Evolutionary conservation across 2,329 filamentous ascomycete genomes (phyloP).

Genomic region (Aspergillus sp.): DNA sequence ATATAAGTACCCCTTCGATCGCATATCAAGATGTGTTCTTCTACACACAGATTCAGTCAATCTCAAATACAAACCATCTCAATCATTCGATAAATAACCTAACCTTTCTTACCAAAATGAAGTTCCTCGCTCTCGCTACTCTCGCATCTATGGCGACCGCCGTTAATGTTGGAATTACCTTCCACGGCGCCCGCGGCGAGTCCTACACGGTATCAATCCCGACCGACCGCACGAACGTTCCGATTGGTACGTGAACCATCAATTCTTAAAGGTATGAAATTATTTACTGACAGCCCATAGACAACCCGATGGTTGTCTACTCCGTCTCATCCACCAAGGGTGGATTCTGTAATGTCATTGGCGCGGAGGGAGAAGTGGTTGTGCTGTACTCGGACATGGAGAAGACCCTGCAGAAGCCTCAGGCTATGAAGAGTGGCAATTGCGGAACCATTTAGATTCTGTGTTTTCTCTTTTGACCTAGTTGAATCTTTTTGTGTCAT

Average conservation of each 20-base stretch:
- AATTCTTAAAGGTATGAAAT: background rate
- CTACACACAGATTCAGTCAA: background rate
- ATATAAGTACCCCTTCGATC: background rate
- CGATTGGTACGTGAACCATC: slow-evolving; percentile 3
- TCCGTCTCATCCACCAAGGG: background rate
- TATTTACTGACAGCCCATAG: background rate
- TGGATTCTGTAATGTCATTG: background rate
- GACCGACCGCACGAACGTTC: background rate
- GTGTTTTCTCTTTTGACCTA: background rate
- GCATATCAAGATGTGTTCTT: background rate
- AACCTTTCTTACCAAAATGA: slow-evolving; percentile 4
- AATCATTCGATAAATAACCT: background rate
- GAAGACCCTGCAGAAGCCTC: background rate
- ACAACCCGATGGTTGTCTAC: slow-evolving; percentile 9
- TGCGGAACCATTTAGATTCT: background rate
- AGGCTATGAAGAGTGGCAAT: background rate
- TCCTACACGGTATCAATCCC: slow-evolving; percentile 7
- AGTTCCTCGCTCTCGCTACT: slow-evolving; percentile 1
- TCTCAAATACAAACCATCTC: background rate
- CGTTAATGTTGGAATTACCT: slow-evolving; percentile 11
- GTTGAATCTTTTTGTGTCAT: no score
- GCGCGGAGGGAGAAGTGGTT: background rate
- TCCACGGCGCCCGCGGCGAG: slow-evolving; percentile 6
- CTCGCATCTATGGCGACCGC: slow-evolving; percentile 2
- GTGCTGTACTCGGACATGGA: background rate